These are phyloP conservation scores for Colletotrichum sp. DNA, from an alignment of 2,329 filamentous ascomycete species.

Conservation along the genomic window DNA sequence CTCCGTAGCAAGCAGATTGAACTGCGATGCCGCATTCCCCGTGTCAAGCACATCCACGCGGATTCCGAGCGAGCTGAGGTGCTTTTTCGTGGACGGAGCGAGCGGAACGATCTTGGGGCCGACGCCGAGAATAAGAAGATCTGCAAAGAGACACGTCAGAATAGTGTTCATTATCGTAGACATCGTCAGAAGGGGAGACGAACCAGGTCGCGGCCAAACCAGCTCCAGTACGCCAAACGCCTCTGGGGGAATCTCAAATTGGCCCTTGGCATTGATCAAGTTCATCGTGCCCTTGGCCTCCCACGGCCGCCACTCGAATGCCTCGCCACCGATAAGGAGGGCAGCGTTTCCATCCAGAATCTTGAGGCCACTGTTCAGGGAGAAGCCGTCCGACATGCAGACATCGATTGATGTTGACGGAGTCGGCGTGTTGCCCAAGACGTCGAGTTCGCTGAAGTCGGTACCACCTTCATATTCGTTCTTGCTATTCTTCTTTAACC, in stretches of 20 bases:
- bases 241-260: slow-evolving; percentile 76
- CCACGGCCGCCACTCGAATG: slow-evolving; percentile 90
- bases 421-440: slow-evolving; percentile 75
- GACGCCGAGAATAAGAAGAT: slow-evolving; percentile 88
- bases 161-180: neutral
- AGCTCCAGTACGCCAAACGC: slow-evolving; percentile 78
- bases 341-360: slow-evolving; percentile 74
- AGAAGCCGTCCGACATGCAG: slow-evolving; percentile 83
- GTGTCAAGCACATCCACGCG: slow-evolving; percentile 90
- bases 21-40: slow-evolving; percentile 90
- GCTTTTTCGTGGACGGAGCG: slow-evolving; percentile 73
- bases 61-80: slow-evolving; percentile 80
- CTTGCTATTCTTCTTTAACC: neutral
- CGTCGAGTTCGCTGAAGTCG: slow-evolving; percentile 78
- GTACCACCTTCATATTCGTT: slow-evolving; percentile 38
- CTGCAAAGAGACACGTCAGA: slow-evolving; percentile 45
- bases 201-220: slow-evolving; percentile 89
- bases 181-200: slow-evolving; percentile 31
- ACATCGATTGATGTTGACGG: slow-evolving; percentile 86
- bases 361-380: slow-evolving; percentile 79
- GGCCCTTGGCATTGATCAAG: slow-evolving; percentile 77
- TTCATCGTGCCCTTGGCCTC: slow-evolving; percentile 43
- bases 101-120: slow-evolving; percentile 79
- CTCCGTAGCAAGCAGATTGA: slow-evolving; percentile 94
- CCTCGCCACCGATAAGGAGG: slow-evolving; percentile 84